Evolutionary conservation across 2,329 filamentous ascomycete genomes (phyloP), one percentile per base, ranked within the genome.

Genomic region (Fusarium sp.): DNA sequence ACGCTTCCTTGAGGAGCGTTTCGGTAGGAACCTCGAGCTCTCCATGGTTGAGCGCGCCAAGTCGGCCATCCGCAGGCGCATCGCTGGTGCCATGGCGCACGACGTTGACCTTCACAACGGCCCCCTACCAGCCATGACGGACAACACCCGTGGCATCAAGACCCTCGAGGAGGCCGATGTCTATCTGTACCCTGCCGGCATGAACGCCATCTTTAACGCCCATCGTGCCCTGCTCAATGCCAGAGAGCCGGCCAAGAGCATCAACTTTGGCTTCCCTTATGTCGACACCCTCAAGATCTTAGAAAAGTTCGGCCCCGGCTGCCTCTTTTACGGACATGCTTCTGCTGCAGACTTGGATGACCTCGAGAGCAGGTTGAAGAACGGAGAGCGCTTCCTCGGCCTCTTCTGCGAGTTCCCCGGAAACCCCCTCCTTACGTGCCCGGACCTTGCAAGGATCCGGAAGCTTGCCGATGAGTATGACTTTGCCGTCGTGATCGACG

Each of bases 221-320:
- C 96, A 99, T 80, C 91, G 92, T 57, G 90, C 90, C 49, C 85
- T 98, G 59, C 85, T 96, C 71, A 85, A 86, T 60, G 87, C 90
- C 1, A 89, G 92, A 40, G 91, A 91, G 4, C 84, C 87, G 9
- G 80, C 89, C 68, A 93, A 94, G 82, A 97, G 94, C 81, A 91
- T 99, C 79, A 95, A 93, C 78, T 98, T 94, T 79, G 96, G 96
- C n/a, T 99, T 99, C 77, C 95, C 96, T 0, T 99, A 99, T 77
- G 94, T 98, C 61, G 96, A 99, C 82, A 98, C 96, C 0, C 88
- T 98, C 63, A 99, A 99, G 81, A 94, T 98, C 58, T 85, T 98
- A 6, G 87, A 98, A 80, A 99, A 98, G 81, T 98, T 97, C 81
- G 96, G 96, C 0, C 93, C 95, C 0, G 96, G 96, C 1, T 95